Evolutionary conservation across 2,329 filamentous ascomycete species (phyloP).

Genomic region (Cercospora zeina): DNA sequence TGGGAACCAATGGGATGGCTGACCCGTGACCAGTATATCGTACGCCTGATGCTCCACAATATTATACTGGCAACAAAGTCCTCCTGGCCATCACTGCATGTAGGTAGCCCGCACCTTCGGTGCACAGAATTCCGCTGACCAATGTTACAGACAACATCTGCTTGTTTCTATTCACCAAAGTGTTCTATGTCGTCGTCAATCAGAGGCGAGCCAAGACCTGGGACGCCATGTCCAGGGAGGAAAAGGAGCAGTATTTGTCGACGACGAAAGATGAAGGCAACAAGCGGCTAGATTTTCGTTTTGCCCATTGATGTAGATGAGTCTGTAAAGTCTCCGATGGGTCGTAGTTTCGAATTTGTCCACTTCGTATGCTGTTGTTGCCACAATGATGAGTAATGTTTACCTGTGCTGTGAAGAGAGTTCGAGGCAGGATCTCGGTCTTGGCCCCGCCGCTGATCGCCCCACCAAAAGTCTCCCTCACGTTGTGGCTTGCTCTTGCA

Average conservation of each 20-base stretch:
- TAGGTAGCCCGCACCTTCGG: constrained; percentile 1
- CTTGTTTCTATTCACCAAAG: constrained; percentile 54
- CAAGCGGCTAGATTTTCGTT: constrained; percentile 46
- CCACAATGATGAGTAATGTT: background rate
- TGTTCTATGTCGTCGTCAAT: constrained; percentile 57
- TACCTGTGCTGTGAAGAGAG: background rate
- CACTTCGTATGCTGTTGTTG: background rate
- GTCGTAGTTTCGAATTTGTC: background rate
- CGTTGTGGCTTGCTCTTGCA: background rate
- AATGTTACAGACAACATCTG: constrained; percentile 49
- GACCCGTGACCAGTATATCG: constrained; percentile 50
- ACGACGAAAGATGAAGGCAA: constrained; percentile 44
- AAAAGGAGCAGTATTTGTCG: constrained; percentile 53
- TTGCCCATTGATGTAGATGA: constrained; percentile 30
- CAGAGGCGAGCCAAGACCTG: constrained; percentile 46
- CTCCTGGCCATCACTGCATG: constrained; percentile 52
- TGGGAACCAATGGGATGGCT: constrained; percentile 18
- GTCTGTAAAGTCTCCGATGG: background rate
- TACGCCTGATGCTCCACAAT: constrained; percentile 56
- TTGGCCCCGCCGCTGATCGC: background rate
- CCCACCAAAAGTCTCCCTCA: background rate
- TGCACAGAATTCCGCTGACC: background rate
- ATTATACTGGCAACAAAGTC: constrained; percentile 56
- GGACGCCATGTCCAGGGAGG: constrained; percentile 52
- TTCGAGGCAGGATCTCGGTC: background rate